These are phyloP conservation scores for Fusarium bulbicola DNA, from an alignment of 2,329 filamentous ascomycete genomes.

Conservation along the genomic window DNA sequence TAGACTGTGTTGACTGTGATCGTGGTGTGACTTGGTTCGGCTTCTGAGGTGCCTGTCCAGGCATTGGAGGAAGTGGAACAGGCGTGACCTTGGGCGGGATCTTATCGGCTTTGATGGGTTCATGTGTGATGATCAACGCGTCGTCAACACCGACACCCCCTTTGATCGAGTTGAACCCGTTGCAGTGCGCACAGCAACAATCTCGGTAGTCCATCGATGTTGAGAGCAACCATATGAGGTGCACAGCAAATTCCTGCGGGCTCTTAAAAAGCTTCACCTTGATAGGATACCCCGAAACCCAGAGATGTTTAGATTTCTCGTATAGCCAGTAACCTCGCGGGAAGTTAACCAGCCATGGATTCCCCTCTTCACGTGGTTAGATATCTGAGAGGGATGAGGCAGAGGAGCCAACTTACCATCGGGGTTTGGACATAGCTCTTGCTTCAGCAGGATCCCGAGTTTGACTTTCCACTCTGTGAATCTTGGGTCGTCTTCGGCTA, in stretches of 20 bases:
- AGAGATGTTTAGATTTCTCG: conserved; percentile 59
- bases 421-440: conserved; percentile 53
- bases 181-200: conserved; percentile 63
- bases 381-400: neutral
- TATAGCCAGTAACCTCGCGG: conserved; percentile 58
- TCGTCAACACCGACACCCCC: conserved; percentile 41
- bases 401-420: conserved; percentile 45
- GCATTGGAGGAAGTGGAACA: conserved; percentile 49
- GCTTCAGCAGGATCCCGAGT: conserved; percentile 56
- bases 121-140: conserved; percentile 33
- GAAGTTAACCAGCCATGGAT: conserved; percentile 56
- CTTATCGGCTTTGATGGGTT: conserved; percentile 40
- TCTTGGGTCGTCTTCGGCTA: conserved; percentile 55
- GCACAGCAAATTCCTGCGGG: conserved; percentile 62
- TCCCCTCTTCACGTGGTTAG: conserved; percentile 49
- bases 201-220: conserved; percentile 57
- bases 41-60: conserved; percentile 48
- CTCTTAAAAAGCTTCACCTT: conserved; percentile 61
- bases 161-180: conserved; percentile 44
- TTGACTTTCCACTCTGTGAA: conserved; percentile 58
- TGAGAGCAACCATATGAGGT: conserved; percentile 62
- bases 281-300: conserved; percentile 59
- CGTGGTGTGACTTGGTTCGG: conserved; percentile 34
- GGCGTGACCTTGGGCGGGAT: conserved; percentile 47
- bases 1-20: conserved; percentile 44